Conservation (phyloP, 192 early-diverging fungal genomes). For the Backusella australiensis region DNA sequence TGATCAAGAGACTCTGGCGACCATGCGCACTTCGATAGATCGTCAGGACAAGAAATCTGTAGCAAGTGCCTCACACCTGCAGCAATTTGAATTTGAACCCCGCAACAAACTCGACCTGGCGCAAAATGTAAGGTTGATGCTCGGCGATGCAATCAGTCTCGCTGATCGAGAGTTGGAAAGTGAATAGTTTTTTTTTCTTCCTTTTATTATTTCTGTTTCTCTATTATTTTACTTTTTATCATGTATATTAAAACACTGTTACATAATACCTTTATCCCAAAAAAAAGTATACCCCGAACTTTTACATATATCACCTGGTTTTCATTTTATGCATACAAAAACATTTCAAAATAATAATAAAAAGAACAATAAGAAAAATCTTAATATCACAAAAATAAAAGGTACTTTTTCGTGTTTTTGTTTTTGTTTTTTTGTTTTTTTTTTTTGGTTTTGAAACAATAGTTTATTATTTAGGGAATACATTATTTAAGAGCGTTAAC, state of each 20-base stretch:
- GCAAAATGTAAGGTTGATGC: slow-evolving; percentile 6
- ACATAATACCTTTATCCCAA: neutral
- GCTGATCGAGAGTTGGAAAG: slow-evolving; percentile 13
- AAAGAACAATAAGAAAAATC: slow-evolving; percentile 9
- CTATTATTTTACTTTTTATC: too few species aligned
- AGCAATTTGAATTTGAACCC: neutral
- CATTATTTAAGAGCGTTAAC: neutral
- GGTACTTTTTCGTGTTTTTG: neutral
- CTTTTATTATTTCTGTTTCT: neutral
- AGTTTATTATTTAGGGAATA: slow-evolving; percentile 1
- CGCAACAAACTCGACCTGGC: neutral
- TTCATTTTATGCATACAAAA: neutral
- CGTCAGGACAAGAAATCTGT: slow-evolving; percentile 1
- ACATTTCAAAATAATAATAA: neutral
- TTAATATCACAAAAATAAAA: neutral
- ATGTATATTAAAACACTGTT: neutral
- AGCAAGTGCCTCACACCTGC: neutral
- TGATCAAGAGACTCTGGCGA: neutral
- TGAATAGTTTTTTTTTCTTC: neutral
- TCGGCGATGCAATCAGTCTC: slow-evolving; percentile 11
- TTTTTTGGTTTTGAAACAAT: neutral
- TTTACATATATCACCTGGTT: neutral
- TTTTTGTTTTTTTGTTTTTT: neutral
- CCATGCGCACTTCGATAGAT: neutral
- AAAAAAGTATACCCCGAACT: neutral